These are phyloP conservation scores for Termitomyces sp. DNA, from an alignment of 768 basidiomycete species.

Conservation along the genomic window DNA sequence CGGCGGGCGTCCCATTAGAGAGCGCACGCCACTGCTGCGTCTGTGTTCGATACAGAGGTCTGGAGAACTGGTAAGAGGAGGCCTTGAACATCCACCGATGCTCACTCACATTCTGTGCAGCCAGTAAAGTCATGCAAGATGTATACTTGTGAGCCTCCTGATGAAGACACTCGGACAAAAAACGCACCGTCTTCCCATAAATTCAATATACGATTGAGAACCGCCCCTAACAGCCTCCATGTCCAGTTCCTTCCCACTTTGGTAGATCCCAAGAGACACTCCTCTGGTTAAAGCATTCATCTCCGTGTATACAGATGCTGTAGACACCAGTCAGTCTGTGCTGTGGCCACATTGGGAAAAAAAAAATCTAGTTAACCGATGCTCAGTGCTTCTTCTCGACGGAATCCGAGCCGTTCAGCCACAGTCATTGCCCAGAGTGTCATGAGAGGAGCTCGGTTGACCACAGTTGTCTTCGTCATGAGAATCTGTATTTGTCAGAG, in stretches of 20 bases:
- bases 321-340: neutral
- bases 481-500: conserved; percentile 41
- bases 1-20: conserved; percentile 58
- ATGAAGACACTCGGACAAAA: neutral
- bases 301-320: conserved; percentile 91
- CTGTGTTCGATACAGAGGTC: conserved; percentile 76
- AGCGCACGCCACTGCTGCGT: conserved; percentile 79
- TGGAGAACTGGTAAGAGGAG: conserved; percentile 19
- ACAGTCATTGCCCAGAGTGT: conserved; percentile 90
- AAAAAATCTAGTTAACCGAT: conserved; percentile 51
- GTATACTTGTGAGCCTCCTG: conserved; percentile 24
- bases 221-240: conserved; percentile 51
- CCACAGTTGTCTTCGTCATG: conserved; percentile 51
- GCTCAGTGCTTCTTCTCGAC: conserved; percentile 84
- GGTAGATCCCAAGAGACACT: conserved; percentile 73
- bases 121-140: conserved; percentile 20
- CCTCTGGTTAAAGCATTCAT: conserved; percentile 88
- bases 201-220: conserved; percentile 78
- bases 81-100: neutral
- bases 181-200: conserved; percentile 70
- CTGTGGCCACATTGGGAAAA: neutral
- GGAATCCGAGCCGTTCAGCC: conserved; percentile 82
- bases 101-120: conserved; percentile 11
- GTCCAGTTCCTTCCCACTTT: conserved; percentile 45
- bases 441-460: conserved; percentile 94